Evolutionary conservation across 2,329 filamentous ascomycete species (phyloP).

Genomic region (Xylariaceae sp.): DNA sequence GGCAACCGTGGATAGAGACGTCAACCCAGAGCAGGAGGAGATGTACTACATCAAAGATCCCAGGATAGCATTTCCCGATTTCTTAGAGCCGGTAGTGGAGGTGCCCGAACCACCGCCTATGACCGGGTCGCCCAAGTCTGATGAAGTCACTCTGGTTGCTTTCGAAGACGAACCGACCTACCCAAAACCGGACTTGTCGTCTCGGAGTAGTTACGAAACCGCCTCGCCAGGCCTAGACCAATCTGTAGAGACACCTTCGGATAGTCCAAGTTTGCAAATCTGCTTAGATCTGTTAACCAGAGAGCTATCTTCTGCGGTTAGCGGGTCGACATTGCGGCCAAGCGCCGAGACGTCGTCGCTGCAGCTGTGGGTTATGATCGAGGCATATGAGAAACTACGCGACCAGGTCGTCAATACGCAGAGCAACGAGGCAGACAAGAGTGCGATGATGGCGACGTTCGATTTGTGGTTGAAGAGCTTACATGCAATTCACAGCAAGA

Average conservation of each 20-base stretch:
- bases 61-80: slow-evolving; percentile 3
- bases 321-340: slow-evolving; percentile 22
- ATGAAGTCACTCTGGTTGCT: slow-evolving; percentile 46
- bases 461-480: slow-evolving; percentile 51
- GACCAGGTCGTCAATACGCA: slow-evolving; percentile 41
- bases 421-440: slow-evolving; percentile 27
- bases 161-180: slow-evolving; percentile 47
- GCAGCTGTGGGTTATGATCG: slow-evolving; percentile 57
- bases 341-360: slow-evolving; percentile 41
- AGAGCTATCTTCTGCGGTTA: slow-evolving; percentile 45
- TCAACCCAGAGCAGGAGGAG: slow-evolving; percentile 1
- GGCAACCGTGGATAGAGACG: slow-evolving; percentile 20
- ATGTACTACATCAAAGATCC: slow-evolving; percentile 6
- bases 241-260: slow-evolving; percentile 15
- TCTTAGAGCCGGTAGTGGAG: slow-evolving; percentile 15
- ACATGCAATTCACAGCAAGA: slow-evolving; percentile 44
- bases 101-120: slow-evolving; percentile 12
- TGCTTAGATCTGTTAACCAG: slow-evolving; percentile 49
- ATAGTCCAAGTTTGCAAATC: slow-evolving; percentile 47
- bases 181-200: slow-evolving; percentile 40
- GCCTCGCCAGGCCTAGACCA: slow-evolving; percentile 7
- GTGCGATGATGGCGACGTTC: slow-evolving; percentile 42
- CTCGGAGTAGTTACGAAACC: slow-evolving; percentile 11
- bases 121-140: slow-evolving; percentile 37
- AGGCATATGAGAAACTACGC: slow-evolving; percentile 54